These are phyloP conservation scores for Litsea cubeba DNA, from an alignment of 164 flowering plant genomes.

Conservation along the genomic window DNA sequence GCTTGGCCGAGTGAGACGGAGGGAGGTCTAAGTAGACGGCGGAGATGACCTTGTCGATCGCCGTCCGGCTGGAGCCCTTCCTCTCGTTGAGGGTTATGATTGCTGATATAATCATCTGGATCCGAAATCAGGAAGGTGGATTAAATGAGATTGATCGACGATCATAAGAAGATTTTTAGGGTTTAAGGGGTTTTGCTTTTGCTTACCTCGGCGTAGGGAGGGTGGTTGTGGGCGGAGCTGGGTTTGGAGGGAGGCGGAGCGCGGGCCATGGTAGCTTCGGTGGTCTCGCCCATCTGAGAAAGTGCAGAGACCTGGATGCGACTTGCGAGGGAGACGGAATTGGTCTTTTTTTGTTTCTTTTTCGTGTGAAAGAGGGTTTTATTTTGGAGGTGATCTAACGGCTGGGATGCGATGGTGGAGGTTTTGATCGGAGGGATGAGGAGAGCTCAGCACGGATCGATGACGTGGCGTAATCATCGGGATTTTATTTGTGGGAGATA, in stretches of 20 bases:
- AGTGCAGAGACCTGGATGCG: background rate
- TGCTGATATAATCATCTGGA: background rate
- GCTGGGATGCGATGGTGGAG: background rate
- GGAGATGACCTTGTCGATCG: background rate
- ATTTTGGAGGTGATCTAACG: background rate
- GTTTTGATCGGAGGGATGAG: background rate
- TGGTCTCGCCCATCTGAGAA: background rate
- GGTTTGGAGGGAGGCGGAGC: background rate
- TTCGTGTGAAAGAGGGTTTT: background rate
- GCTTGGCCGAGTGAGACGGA: background rate
- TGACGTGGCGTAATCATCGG: slow-evolving; percentile 2
- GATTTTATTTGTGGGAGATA: no score
- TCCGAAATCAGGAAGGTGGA: background rate
- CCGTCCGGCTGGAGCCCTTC: background rate
- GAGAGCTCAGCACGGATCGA: background rate
- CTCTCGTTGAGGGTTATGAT: background rate
- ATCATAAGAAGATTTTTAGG: background rate
- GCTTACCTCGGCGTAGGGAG: slow-evolving; percentile 1
- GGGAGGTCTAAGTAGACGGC: background rate
- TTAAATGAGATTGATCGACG: background rate
- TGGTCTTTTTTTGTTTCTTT: no score
- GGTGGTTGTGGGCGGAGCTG: background rate
- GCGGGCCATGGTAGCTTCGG: background rate
- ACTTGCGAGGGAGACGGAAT: background rate
- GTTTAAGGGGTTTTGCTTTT: background rate